Conservation (phyloP, 2,329 filamentous ascomycete genomes). For the Neocucurbitaria cava region DNA sequence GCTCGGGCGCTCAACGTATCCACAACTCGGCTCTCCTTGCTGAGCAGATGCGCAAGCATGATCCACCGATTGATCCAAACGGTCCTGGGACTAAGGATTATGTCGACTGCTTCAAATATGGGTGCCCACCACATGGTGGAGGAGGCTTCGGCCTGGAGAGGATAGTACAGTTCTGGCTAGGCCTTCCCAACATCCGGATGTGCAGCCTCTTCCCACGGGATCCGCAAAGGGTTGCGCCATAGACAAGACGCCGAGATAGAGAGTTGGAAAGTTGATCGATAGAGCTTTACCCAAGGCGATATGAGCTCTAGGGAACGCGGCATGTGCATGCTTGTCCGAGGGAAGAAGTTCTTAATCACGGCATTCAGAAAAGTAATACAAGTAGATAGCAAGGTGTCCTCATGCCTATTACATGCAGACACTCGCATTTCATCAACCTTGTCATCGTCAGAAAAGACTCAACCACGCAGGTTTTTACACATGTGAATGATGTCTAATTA, state of each 20-base stretch:
- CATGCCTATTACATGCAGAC: background rate
- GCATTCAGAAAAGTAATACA: background rate
- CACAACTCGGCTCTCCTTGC: slow-evolving; percentile 66
- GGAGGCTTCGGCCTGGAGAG: slow-evolving; percentile 71
- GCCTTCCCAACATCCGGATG: slow-evolving; percentile 68
- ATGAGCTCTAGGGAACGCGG: background rate
- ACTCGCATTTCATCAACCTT: background rate
- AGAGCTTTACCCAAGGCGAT: no score
- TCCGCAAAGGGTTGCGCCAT: slow-evolving; percentile 55
- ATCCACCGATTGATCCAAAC: slow-evolving; percentile 63
- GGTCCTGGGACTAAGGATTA: slow-evolving; percentile 69
- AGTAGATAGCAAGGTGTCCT: background rate
- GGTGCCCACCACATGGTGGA: slow-evolving; percentile 69
- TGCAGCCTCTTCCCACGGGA: slow-evolving; percentile 70
- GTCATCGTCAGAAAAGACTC: background rate
- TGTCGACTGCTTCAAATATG: slow-evolving; percentile 68
- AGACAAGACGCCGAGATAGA: slow-evolving; percentile 49
- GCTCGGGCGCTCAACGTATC: slow-evolving; percentile 72
- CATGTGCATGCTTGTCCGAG: background rate
- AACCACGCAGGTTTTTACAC: background rate
- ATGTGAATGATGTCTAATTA: background rate
- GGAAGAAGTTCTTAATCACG: no score
- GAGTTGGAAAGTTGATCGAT: slow-evolving; percentile 30
- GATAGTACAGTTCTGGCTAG: slow-evolving; percentile 72
- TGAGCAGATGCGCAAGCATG: slow-evolving; percentile 65